A percentile compares a stretch with the other conserved stretches of the same genome.
phyloP scores from a whole-genome alignment of 2,329 filamentous ascomycete genomes.

The Cladosporium sp. region DNA sequence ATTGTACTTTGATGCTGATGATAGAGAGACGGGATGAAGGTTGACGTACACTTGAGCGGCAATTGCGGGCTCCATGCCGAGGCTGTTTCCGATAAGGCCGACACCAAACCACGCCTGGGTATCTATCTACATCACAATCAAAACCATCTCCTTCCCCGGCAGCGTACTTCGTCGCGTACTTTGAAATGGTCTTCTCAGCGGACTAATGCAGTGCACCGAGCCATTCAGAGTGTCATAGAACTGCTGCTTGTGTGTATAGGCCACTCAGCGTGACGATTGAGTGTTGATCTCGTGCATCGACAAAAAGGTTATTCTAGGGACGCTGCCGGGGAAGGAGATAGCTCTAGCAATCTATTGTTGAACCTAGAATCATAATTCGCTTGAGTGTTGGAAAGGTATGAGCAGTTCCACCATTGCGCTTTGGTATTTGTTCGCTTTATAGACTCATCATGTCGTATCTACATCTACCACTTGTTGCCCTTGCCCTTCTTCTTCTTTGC shows the following conservation, averaged over 20 bases:
- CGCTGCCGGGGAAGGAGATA: neutral
- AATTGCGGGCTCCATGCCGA: neutral
- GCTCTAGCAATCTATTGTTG: no score
- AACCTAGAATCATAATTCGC: no score
- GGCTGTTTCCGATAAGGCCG: neutral
- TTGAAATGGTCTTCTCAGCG: no score
- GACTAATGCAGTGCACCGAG: no score
- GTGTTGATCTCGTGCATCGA: no score
- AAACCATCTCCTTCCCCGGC: neutral
- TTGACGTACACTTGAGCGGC: neutral
- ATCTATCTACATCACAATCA: neutral
- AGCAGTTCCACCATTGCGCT: neutral
- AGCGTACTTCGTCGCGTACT: no score
- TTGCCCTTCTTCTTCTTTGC: slow-evolving; percentile 43
- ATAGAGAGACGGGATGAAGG: neutral
- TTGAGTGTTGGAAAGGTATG: neutral
- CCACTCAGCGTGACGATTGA: no score
- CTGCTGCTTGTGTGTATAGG: no score
- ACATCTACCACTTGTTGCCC: slow-evolving; percentile 18
- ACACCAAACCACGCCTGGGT: neutral
- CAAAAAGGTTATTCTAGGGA: no score
- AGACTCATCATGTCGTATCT: neutral
- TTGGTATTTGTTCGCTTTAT: neutral
- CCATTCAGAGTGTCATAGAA: no score
- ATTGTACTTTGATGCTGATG: neutral